Base-by-base conservation (phyloP, 2,329 filamentous ascomycete genomes). In the Fusarium duplospermum region DNA sequence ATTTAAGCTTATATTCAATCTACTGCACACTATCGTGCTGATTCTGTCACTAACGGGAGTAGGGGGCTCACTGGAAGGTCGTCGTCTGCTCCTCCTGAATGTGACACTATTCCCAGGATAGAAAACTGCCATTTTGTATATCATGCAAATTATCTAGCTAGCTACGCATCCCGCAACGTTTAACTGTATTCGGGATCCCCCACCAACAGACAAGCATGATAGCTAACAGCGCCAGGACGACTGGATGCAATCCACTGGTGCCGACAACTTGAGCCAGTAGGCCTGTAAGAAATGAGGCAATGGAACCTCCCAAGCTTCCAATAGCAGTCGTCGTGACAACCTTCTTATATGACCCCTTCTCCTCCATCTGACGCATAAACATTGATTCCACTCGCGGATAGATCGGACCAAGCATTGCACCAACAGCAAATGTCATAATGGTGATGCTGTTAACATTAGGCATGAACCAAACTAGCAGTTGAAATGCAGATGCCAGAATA, bases 131-230 rank as follows among this genome's bases (percentile, higher is more conserved):
- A 4, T 22, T 22, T 42, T 5, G 8, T 7, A 22, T 22, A 22
- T 7, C n/a, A 42, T 14, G 8, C 4, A 24, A 47, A 24, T 14
- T 47, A 16, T 2, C 20, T 47, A 24, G 20, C 42, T 24, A 45
- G 1, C 4, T 11, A n/a, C 5, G 4, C 9, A 29, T 1, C 13
- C 18, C 6, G 6, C 16, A 29, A 18, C 3, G 1, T 6, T 50
- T 50, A 29, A 27, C 24, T 16, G 5, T 27, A 13, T 11, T 27
- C 3, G 27, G 18, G 10, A 52, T 20, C 18, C 47, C 47, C 47
- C 18, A 52, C 47, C 47, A 52, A 13, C 27, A 52, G 27, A 20
- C 27, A 10, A 52, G 2, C 18, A 52, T 14, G 2, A 13, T 20
- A 6, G 24, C 18, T 4, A 52, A n/a, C 6, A 52, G 10, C 3